These are phyloP conservation scores for Athelia psychrophila DNA, from an alignment of 1,284 basidiomycete genomes.

Conservation along the genomic window DNA sequence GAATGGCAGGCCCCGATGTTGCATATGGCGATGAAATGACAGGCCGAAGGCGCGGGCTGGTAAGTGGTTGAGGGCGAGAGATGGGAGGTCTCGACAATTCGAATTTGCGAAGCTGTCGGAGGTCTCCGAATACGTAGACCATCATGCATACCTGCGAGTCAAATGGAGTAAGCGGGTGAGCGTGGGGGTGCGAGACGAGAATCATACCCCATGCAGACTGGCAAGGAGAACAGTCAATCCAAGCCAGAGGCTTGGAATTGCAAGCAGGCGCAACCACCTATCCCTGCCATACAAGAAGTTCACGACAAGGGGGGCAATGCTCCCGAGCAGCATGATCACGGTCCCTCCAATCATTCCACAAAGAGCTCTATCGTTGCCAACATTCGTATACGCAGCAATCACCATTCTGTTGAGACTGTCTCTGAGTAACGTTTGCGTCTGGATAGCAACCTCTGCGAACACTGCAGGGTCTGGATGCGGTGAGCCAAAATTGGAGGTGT, in stretches of 20 bases:
- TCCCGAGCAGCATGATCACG: slow-evolving; percentile 40
- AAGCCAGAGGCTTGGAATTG: slow-evolving; percentile 67
- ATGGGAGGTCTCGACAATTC: slow-evolving; percentile 67
- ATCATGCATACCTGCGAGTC: slow-evolving; percentile 52
- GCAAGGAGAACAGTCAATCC: slow-evolving; percentile 62
- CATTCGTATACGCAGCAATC: slow-evolving; percentile 66
- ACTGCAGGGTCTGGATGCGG: slow-evolving; percentile 62
- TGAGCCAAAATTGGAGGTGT: slow-evolving; percentile 34
- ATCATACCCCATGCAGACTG: slow-evolving; percentile 57
- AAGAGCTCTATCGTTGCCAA: slow-evolving; percentile 66
- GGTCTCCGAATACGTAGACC: slow-evolving; percentile 79
- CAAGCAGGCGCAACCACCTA: slow-evolving; percentile 57
- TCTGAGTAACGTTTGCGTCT: slow-evolving; percentile 57
- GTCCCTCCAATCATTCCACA: slow-evolving; percentile 66
- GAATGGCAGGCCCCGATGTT: slow-evolving; percentile 12
- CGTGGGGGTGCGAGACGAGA: neutral
- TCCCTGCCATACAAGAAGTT: slow-evolving; percentile 41
- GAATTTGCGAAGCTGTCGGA: slow-evolving; percentile 73
- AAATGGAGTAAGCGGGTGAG: slow-evolving; percentile 6
- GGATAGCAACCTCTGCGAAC: slow-evolving; percentile 55
- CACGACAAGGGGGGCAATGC: slow-evolving; percentile 48
- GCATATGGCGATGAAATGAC: slow-evolving; percentile 18
- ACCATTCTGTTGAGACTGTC: slow-evolving; percentile 68
- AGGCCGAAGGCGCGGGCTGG: slow-evolving; percentile 15
- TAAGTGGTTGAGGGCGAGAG: slow-evolving; percentile 43